These are phyloP conservation scores for Echium plantagineum DNA, from an alignment of 257 asterid genomes.

Conservation along the genomic window DNA sequence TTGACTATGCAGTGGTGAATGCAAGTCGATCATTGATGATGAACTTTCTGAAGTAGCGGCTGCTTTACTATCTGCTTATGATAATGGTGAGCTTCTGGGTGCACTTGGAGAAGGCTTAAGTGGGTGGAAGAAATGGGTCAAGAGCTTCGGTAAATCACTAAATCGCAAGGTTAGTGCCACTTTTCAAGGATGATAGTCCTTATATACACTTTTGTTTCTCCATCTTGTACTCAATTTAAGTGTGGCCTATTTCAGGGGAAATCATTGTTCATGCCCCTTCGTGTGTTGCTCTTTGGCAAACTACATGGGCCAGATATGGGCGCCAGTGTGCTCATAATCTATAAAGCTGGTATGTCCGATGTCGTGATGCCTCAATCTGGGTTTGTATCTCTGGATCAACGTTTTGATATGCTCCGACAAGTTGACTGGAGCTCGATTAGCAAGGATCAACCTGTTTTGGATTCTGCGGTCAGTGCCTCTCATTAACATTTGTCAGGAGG, in stretches of 20 bases:
- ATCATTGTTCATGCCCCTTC: constrained; percentile 90
- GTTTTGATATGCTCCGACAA: constrained; percentile 50
- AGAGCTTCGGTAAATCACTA: constrained; percentile 70
- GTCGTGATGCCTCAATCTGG: constrained; percentile 39
- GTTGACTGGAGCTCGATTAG: constrained; percentile 55
- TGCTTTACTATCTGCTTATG: constrained; percentile 59
- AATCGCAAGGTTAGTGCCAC: constrained; percentile 68
- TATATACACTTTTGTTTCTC: not conserved
- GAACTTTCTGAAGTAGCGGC: constrained; percentile 67
- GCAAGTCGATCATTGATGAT: constrained; percentile 56
- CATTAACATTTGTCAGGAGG: not conserved
- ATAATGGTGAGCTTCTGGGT: constrained; percentile 53
- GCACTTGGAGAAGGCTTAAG: constrained; percentile 71
- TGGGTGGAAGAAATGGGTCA: constrained; percentile 91
- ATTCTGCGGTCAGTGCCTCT: constrained; percentile 16
- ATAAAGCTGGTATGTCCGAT: constrained; percentile 56
- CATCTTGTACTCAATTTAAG: not conserved
- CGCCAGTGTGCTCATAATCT: constrained; percentile 42
- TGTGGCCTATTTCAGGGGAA: constrained; percentile 49
- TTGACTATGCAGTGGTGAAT: constrained; percentile 52
- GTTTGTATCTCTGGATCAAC: constrained; percentile 46
- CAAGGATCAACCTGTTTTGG: constrained; percentile 28
- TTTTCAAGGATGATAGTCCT: not conserved
- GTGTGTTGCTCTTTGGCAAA: constrained; percentile 76
- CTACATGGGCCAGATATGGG: constrained; percentile 97